Evolutionary conservation across 192 early-diverging fungal genomes (phyloP).

Genomic region (Coemansia sp.): DNA sequence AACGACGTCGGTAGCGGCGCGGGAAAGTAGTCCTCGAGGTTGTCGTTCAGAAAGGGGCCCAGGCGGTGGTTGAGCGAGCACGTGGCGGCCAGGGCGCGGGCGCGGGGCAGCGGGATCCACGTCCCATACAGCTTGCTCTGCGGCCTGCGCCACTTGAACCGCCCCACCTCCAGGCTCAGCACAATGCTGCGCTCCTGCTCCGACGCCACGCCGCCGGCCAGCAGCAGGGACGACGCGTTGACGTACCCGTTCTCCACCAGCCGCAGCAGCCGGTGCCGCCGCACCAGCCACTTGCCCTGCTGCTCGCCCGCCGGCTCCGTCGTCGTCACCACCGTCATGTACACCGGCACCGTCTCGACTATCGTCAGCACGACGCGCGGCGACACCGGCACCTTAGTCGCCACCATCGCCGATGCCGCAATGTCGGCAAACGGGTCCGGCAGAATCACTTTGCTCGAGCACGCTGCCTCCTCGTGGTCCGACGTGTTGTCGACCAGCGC

Average conservation of each 20-base stretch:
- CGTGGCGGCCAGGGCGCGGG: slow-evolving; percentile 76
- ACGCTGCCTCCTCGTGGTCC: slow-evolving; percentile 32
- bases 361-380: slow-evolving; percentile 52
- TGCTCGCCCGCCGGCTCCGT: slow-evolving; percentile 38
- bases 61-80: slow-evolving; percentile 75
- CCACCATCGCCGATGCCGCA: slow-evolving; percentile 44
- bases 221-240: slow-evolving; percentile 79
- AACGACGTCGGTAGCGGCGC: slow-evolving; percentile 59
- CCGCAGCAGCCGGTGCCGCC: slow-evolving; percentile 69
- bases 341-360: slow-evolving; percentile 54
- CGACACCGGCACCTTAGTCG: slow-evolving; percentile 40
- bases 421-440: slow-evolving; percentile 51
- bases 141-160: slow-evolving; percentile 70
- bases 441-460: slow-evolving; percentile 30
- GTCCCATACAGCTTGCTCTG: slow-evolving; percentile 77
- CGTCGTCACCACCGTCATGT: slow-evolving; percentile 52
- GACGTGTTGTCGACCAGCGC: slow-evolving; percentile 30
- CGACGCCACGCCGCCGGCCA: slow-evolving; percentile 83
- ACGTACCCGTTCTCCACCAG: slow-evolving; percentile 82
- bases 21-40: slow-evolving; percentile 65
- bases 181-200: slow-evolving; percentile 83
- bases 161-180: slow-evolving; percentile 78
- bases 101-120: slow-evolving; percentile 89
- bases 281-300: slow-evolving; percentile 44
- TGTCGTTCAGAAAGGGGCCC: slow-evolving; percentile 74